A percentile compares a stretch with the other conserved stretches of the same genome.
Evolutionary conservation across 257 asterid genomes (phyloP).

Genomic region (Gynochthodes officinalis): DNA sequence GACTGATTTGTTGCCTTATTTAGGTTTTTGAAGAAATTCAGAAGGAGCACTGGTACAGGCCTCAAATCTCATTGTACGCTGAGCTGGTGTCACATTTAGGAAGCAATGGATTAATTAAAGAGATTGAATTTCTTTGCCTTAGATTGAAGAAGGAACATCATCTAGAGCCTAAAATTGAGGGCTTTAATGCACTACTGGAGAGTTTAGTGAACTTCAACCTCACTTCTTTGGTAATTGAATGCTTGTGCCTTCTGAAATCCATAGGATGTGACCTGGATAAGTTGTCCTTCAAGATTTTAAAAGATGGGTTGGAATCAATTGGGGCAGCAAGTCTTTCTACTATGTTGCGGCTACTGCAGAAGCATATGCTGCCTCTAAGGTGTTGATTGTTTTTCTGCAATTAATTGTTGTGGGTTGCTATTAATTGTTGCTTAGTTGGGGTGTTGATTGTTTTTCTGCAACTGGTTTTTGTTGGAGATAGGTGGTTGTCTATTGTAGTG

Average conservation of each 20-base stretch:
- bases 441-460: too few species aligned
- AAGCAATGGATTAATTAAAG: constrained; percentile 47
- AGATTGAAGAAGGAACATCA: constrained; percentile 44
- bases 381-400: too few species aligned
- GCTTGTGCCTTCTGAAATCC: constrained; percentile 60
- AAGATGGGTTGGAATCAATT: constrained; percentile 42
- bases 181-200: constrained; percentile 54
- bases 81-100: constrained; percentile 66
- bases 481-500: too few species aligned
- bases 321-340: constrained; percentile 37
- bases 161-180: constrained; percentile 43
- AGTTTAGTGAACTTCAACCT: constrained; percentile 49
- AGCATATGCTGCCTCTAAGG: too few species aligned
- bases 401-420: too few species aligned
- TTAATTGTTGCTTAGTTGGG: too few species aligned
- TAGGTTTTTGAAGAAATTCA: constrained; percentile 65
- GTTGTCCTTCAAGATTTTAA: constrained; percentile 40
- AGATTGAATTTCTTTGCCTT: constrained; percentile 38
- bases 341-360: constrained; percentile 33
- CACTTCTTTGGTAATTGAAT: constrained; percentile 47
- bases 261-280: constrained; percentile 54
- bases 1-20: constrained; percentile 14
- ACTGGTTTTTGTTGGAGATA: too few species aligned
- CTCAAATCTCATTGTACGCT: constrained; percentile 49
- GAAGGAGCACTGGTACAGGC: constrained; percentile 63